Conservation (phyloP, 73 alveolate species). For the Paramecium sexaurelia region DNA sequence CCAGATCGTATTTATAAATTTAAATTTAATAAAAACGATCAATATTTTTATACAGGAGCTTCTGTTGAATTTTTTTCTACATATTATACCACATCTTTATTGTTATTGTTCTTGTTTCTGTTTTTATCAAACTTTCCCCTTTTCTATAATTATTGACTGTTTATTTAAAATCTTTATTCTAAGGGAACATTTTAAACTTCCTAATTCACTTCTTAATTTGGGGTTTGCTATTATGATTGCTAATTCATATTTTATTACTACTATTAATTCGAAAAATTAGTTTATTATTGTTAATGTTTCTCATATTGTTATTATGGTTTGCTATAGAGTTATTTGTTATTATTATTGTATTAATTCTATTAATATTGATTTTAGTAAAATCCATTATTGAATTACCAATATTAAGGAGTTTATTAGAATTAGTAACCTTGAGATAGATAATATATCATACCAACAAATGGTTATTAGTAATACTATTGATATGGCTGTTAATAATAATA, state of each 20-base stretch:
- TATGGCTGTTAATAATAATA: conserved; percentile 37
- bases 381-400: conserved; percentile 51
- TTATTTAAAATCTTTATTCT: neutral
- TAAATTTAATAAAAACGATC: neutral
- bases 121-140: neutral
- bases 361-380: conserved; percentile 43
- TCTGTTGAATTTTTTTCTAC: neutral
- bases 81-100: neutral
- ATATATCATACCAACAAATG: neutral
- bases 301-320: neutral
- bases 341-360: neutral
- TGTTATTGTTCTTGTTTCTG: neutral
- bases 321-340: neutral
- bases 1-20: neutral
- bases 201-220: neutral
- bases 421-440: neutral
- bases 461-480: conserved; percentile 2
- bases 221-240: neutral
- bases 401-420: conserved; percentile 10
- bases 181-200: neutral
- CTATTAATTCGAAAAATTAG: neutral
- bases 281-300: neutral
- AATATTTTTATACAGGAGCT: conserved; percentile 17
- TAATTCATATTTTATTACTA: neutral
- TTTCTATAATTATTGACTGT: neutral